Evolutionary conservation across 306 rosid genomes (phyloP).

Genomic region (Sicyos edulis): DNA sequence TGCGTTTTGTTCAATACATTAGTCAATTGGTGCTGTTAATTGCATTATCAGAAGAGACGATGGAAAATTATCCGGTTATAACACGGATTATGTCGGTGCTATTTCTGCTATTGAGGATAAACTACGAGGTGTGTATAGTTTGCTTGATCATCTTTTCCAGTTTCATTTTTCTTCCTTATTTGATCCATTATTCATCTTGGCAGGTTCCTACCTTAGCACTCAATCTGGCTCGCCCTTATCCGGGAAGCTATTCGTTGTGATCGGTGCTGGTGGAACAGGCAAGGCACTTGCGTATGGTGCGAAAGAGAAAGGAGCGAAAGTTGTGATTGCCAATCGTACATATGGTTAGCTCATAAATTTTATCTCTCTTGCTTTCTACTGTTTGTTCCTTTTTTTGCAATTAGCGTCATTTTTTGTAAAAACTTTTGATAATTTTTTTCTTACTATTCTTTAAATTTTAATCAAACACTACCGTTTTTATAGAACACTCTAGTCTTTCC

Average conservation of each 20-base stretch:
- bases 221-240: constrained; percentile 42
- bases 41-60: constrained; percentile 59
- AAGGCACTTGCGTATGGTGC: constrained; percentile 73
- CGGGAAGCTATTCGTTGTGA: constrained; percentile 53
- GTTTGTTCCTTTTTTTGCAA: too few species aligned
- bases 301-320: constrained; percentile 69
- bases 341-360: constrained; percentile 20
- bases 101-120: constrained; percentile 60
- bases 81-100: constrained; percentile 66
- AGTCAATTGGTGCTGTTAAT: constrained; percentile 65
- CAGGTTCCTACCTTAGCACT: constrained; percentile 30
- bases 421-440: neutral
- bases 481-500: too few species aligned
- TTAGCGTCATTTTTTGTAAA: neutral
- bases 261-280: constrained; percentile 79
- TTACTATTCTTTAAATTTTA: neutral
- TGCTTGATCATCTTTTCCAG: neutral
- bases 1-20: constrained; percentile 16
- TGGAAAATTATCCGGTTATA: constrained; percentile 50
- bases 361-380: too few species aligned
- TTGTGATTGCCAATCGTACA: constrained; percentile 60
- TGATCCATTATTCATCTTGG: neutral
- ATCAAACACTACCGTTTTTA: too few species aligned
- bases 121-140: constrained; percentile 36
- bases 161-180: neutral